Conservation (phyloP, 768 basidiomycete species). For the Trametes meyenii region DNA sequence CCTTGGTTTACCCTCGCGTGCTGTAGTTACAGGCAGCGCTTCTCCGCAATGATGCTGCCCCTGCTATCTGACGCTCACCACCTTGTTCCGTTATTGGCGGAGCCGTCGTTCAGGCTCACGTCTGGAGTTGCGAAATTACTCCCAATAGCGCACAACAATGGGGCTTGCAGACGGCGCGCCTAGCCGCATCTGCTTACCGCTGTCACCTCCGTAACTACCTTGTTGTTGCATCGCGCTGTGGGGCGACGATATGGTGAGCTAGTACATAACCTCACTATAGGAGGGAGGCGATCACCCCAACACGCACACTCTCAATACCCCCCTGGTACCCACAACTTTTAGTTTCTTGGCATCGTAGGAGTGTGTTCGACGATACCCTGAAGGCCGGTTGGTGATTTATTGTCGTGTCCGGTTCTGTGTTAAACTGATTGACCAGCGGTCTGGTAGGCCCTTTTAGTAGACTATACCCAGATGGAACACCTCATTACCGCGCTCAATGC, state of each 20-base stretch:
- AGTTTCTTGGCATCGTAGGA: no score
- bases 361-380: no score
- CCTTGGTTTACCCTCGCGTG: not conserved
- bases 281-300: not conserved
- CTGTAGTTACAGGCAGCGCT: not conserved
- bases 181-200: not conserved
- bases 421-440: no score
- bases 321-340: not conserved
- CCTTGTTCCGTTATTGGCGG: conserved; percentile 1
- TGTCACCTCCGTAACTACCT: conserved; percentile 12
- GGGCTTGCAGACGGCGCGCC: not conserved
- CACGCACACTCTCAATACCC: not conserved
- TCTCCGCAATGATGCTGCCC: not conserved
- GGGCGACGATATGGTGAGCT: not conserved
- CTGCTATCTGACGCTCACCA: not conserved
- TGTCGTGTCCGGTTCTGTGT: no score
- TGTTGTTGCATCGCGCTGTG: not conserved
- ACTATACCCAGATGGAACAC: not conserved
- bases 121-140: conserved; percentile 1
- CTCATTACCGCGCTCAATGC: not conserved
- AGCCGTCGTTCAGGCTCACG: not conserved
- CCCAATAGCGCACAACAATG: not conserved
- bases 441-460: no score
- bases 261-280: not conserved
- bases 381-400: no score